Conservation (phyloP, 164 flowering plant species). For the Echeveria elegans region DNA sequence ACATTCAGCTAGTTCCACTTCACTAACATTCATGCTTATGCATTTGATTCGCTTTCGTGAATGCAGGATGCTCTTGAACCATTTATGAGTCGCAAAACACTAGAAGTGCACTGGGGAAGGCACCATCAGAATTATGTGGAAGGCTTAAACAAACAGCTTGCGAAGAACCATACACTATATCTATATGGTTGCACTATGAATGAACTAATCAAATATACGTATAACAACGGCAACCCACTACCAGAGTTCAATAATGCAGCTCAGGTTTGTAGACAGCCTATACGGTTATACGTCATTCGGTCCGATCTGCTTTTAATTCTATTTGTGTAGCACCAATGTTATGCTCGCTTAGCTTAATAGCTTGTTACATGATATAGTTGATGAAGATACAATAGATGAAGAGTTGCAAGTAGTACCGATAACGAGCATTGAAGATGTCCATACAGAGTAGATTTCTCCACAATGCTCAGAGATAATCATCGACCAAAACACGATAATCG, state of each 20-base stretch:
- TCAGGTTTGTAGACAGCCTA: slow-evolving; percentile 39
- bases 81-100: slow-evolving; percentile 63
- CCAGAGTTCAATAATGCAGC: slow-evolving; percentile 87
- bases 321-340: too few species aligned
- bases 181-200: slow-evolving; percentile 81
- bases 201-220: slow-evolving; percentile 72
- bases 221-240: slow-evolving; percentile 82
- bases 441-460: too few species aligned
- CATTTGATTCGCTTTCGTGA: background rate
- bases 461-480: too few species aligned
- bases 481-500: too few species aligned
- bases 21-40: background rate
- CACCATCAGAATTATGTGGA: slow-evolving; percentile 73
- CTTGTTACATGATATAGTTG: too few species aligned
- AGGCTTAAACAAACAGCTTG: slow-evolving; percentile 70
- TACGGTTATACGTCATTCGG: background rate
- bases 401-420: too few species aligned
- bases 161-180: slow-evolving; percentile 39
- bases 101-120: slow-evolving; percentile 82
- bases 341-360: too few species aligned
- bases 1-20: too few species aligned
- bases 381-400: too few species aligned
- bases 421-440: too few species aligned
- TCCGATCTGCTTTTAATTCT: background rate
- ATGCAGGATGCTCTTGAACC: slow-evolving; percentile 93